Percentiles rank a stretch among this genome's conserved stretches.
These are phyloP conservation scores for Lasiodiplodia sp. DNA, from an alignment of 2,329 filamentous ascomycete genomes.

Conservation along the genomic window DNA sequence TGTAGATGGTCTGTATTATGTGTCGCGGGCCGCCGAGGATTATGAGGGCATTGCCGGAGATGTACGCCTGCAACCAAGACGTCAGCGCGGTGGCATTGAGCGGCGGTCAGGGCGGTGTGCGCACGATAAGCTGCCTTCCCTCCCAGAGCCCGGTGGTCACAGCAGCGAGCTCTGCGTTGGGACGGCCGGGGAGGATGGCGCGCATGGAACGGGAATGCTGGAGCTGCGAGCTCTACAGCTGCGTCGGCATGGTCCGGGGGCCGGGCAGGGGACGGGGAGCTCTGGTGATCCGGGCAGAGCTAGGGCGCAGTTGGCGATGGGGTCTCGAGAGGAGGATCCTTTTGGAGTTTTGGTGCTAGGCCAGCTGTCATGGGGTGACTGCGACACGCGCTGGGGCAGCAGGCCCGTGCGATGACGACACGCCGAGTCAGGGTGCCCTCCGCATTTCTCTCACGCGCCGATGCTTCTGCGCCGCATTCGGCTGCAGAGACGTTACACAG, in stretches of 20 bases:
- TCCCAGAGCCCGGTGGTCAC: constrained; percentile 78
- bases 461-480: neutral
- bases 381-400: neutral
- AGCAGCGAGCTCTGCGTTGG: constrained; percentile 79
- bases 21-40: constrained; percentile 71
- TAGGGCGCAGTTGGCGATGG: neutral
- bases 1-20: constrained; percentile 90
- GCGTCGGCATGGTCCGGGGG: constrained; percentile 28
- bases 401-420: constrained; percentile 28
- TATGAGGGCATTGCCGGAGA: constrained; percentile 86
- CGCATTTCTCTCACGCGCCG: neutral
- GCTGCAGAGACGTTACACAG: neutral
- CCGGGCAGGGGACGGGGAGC: neutral
- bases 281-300: neutral
- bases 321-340: neutral
- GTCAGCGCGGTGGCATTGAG: constrained; percentile 19
- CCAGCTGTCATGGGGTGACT: constrained; percentile 29
- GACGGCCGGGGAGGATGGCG: constrained; percentile 80
- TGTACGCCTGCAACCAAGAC: constrained; percentile 70
- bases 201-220: constrained; percentile 62
- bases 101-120: constrained; percentile 37
- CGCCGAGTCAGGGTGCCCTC: constrained; percentile 6
- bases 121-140: constrained; percentile 74
- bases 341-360: neutral
- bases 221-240: constrained; percentile 27